Evolutionary conservation across 805 yeast genomes (phyloP).

Genomic region (Wickerhamiella allomyrinae): DNA sequence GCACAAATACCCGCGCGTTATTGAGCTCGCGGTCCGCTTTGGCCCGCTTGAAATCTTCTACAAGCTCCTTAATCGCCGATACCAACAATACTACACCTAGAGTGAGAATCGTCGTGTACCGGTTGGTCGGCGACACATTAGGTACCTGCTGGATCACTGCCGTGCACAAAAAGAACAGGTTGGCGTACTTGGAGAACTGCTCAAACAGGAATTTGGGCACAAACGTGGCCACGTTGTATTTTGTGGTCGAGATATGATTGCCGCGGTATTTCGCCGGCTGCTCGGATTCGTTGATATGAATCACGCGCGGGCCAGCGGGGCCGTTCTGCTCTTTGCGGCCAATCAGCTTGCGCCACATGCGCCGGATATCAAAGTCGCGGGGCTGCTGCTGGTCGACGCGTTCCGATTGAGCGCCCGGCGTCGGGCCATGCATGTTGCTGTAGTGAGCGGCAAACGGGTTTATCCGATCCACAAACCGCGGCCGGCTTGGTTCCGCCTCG

Average conservation of each 20-base stretch:
- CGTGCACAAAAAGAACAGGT: conserved; percentile 82
- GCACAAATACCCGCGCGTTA: conserved; percentile 55
- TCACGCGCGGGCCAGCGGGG: conserved; percentile 42
- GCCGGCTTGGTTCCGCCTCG: neutral
- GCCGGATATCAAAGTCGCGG: conserved; percentile 25
- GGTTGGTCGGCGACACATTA: conserved; percentile 85
- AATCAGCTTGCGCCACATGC: conserved; percentile 20
- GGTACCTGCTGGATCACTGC: conserved; percentile 95
- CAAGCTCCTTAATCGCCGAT: conserved; percentile 80
- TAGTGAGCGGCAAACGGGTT: neutral
- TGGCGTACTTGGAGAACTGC: conserved; percentile 95
- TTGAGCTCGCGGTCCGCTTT: conserved; percentile 82
- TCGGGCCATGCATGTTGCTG: neutral
- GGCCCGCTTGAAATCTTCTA: conserved; percentile 82
- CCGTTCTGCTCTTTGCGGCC: conserved; percentile 12
- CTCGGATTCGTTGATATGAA: conserved; percentile 51
- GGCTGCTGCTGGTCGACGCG: conserved; percentile 8
- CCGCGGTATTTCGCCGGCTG: conserved; percentile 48
- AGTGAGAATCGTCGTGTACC: conserved; percentile 92
- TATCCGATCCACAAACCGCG: neutral
- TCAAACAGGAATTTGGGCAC: conserved; percentile 89
- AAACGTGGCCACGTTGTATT: conserved; percentile 85
- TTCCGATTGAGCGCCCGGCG: conserved; percentile 10
- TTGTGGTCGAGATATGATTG: conserved; percentile 88
- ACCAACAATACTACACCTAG: conserved; percentile 70